Conservation (phyloP, 1,284 basidiomycete genomes). For the Ceratobasidium theobromae region DNA sequence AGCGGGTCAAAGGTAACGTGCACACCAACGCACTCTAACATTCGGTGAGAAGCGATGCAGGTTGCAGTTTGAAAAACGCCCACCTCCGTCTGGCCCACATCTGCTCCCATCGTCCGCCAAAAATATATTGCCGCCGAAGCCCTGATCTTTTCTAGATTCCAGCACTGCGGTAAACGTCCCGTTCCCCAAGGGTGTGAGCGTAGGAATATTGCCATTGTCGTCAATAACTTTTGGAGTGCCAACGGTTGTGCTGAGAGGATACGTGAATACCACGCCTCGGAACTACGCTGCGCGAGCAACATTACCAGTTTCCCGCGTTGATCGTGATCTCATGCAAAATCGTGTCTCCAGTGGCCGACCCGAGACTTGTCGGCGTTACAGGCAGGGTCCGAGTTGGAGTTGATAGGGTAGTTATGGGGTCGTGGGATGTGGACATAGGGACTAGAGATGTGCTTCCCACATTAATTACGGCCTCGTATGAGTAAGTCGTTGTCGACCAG, state of each 20-base stretch:
- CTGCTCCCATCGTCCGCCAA: background rate
- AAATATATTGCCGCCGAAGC: background rate
- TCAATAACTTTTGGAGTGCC: background rate
- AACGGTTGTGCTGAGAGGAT: background rate
- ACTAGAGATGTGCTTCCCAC: background rate
- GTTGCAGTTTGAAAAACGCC: background rate
- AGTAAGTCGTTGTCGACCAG: no score
- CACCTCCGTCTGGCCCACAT: background rate
- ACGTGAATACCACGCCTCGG: background rate
- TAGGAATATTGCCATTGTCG: background rate
- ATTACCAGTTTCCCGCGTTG: conserved; percentile 1
- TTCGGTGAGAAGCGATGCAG: no score
- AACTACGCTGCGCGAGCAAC: no score
- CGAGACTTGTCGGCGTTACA: background rate
- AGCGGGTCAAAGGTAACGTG: background rate
- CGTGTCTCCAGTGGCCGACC: background rate
- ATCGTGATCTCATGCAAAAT: background rate
- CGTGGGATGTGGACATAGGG: background rate
- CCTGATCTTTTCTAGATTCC: background rate
- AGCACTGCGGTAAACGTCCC: background rate
- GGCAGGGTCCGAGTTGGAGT: background rate
- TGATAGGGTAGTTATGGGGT: background rate
- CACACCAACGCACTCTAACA: background rate
- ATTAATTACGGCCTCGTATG: no score
- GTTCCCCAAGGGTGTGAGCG: background rate